Evolutionary conservation across 768 basidiomycete species (phyloP).

Genomic region (Tricholoma matsutake): DNA sequence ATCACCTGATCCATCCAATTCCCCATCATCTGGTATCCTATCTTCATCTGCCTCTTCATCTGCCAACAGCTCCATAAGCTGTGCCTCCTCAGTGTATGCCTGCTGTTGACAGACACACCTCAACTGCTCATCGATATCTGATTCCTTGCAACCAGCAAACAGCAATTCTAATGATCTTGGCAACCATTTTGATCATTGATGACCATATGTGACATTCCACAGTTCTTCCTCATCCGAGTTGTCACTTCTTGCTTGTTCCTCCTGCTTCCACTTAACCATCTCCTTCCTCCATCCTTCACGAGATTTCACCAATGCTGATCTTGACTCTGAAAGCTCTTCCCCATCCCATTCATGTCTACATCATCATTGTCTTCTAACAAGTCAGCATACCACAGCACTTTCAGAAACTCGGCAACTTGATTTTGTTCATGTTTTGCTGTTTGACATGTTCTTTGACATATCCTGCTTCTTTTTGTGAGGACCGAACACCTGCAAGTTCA

Average conservation of each 20-base stretch:
- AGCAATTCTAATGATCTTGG: slow-evolving; percentile 14
- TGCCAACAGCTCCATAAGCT: slow-evolving; percentile 11
- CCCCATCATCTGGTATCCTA: neutral
- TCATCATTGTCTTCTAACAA: neutral
- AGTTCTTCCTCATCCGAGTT: slow-evolving; percentile 5
- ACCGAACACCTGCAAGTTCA: slow-evolving; percentile 15
- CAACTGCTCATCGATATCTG: slow-evolving; percentile 9
- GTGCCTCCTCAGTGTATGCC: slow-evolving; percentile 18
- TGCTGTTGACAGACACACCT: neutral
- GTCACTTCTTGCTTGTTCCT: slow-evolving; percentile 5
- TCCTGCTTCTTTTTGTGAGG: slow-evolving; percentile 15
- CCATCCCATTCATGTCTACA: neutral
- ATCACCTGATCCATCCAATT: neutral
- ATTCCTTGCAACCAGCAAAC: slow-evolving; percentile 16
- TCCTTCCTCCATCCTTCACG: slow-evolving; percentile 15
- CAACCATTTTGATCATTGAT: slow-evolving; percentile 13
- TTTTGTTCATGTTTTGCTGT: slow-evolving; percentile 15
- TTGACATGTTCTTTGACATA: slow-evolving; percentile 8
- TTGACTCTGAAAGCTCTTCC: neutral
- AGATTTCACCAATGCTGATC: slow-evolving; percentile 10
- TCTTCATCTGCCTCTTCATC: slow-evolving; percentile 12
- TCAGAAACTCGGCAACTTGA: slow-evolving; percentile 12
- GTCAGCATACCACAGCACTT: slow-evolving; percentile 20
- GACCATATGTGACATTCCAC: neutral
- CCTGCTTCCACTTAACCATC: slow-evolving; percentile 18